Percentiles rank a stretch among this genome's conserved stretches.
phyloP scores from a whole-genome alignment of 1,284 basidiomycete species.

The Acaromyces ingoldii region DNA sequence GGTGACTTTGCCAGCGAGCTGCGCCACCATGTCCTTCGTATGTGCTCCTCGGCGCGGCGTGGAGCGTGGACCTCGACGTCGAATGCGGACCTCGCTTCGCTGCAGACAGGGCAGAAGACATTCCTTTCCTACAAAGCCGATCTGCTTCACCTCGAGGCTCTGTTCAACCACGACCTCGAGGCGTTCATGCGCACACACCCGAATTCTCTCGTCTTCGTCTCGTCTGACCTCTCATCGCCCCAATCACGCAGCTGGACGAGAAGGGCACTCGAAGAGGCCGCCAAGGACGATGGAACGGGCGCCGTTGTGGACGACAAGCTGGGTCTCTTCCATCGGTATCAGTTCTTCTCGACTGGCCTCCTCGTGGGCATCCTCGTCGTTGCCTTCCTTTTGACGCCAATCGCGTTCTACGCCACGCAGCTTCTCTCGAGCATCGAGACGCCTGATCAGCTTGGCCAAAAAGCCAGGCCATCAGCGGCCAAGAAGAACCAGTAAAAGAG shows the following conservation, averaged over 20 bases:
- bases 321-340: not conserved
- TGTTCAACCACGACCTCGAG: too few species aligned
- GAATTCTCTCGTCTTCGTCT: not conserved
- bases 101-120: too few species aligned
- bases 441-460: not conserved
- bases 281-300: not conserved
- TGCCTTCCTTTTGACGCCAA: not conserved
- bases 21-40: too few species aligned
- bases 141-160: too few species aligned
- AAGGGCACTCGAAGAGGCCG: not conserved
- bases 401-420: not conserved
- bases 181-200: too few species aligned
- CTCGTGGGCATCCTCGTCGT: conserved; percentile 2
- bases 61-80: too few species aligned
- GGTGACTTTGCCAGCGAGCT: not conserved
- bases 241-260: too few species aligned
- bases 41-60: too few species aligned
- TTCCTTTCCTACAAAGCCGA: too few species aligned
- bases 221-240: too few species aligned
- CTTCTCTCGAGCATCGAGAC: conserved; percentile 2
- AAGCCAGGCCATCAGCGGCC: not conserved
- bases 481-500: not conserved
- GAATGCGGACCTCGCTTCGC: too few species aligned
- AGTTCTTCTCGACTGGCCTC: conserved; percentile 2
- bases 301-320: not conserved